Base-by-base conservation (phyloP, 768 basidiomycete species). In the Lactifluus hygrophoroides region DNA sequence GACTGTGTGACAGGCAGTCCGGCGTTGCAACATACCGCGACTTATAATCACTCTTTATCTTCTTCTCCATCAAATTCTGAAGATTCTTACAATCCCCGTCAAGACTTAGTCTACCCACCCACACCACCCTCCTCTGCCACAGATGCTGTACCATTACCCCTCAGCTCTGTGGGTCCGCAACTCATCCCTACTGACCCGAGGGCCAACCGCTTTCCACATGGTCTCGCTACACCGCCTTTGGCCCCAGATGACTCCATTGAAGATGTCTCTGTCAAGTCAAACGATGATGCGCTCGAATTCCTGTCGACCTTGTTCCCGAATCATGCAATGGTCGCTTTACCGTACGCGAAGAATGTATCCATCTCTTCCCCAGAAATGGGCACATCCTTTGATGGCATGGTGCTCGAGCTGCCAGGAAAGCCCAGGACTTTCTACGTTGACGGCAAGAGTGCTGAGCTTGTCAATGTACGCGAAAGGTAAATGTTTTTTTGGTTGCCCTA, bases 1-100 rank as follows among this genome's bases (percentile, higher is more conserved):
- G 83, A 81, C 80, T 85, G 88, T 82, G 90, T 93, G 90, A 93
- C 86, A 93, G 90, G 81, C 88, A 80, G 84, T 77, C 80, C 81
- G 85, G 81, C 88, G 90, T 76, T 77, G 69, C 73, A 71, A 61
- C 73, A 76, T 67, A 44, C 54, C 53, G 55, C 68, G 32, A 23
- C 58, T 34, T 56, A 48, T 44, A 32, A 47, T 6, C 49, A 45
- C 11, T 3, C 54, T 52, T 64, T 47, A 57, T 67, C 52, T 66
- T 65, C 43, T 59, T 65, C 61, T 76, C 80, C 69, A 72, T 74
- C 72, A 71, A 75, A 65, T 73, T 76, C 57, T 63, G 66, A 55
- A 44, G 58, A 60, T 61, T 69, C 70, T 51, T 66, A 63, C 64
- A 44, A 48, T 73, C 69, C 56, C 66, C 71, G 54, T 66, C 69